Evolutionary conservation across 2,329 filamentous ascomycete species (phyloP), one percentile per base, ranked within the genome.

Genomic region (Cercospora nicotianae): DNA sequence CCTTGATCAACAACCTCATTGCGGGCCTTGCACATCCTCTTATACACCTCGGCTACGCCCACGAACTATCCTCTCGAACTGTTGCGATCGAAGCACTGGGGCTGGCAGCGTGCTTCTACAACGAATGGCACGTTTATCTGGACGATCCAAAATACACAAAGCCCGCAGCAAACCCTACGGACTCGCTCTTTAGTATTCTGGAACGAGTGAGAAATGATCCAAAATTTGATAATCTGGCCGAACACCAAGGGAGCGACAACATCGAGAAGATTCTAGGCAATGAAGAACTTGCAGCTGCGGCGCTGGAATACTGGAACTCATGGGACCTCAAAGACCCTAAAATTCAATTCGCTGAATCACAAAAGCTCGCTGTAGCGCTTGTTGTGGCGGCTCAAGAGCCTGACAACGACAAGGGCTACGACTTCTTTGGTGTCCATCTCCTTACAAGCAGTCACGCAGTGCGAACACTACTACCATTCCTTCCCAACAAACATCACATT

Each of bases 1-100:
- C 94, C 4, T 80, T 99, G 66, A 87, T 96, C 75, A 91, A 96
- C 80, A 89, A 90, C 42, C 81, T 97, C 45, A 88, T 96, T 64
- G 86, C 89, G 55, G 93, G 92, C 64, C 86, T 97, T 69, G 94
- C 91, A 18, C 92, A 97, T 75, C 92, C 94, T 1, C 83, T 98
- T n/a, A 95, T 98, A 67, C 95, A 98, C 75, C 85, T 99, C 2
- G 94, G 89, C n/a, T 97, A 96, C 77, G 95, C 93, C 9, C 94
- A 91, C 76, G 94, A 99, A 81, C 85, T 98, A 74, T 87, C 91
- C 69, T 95, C 87, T 73, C 91, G 90, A 67, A 94, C 96, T 71
- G 78, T 98, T 20, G 94, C 90, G 59, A 95, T 97, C 80, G 95
- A 99, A 82, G 91, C 93, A 0, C 85, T 99, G 0, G 89, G 87